Evolutionary conservation across 768 basidiomycete species (phyloP).

Genomic region (Hypholoma sublateritium): DNA sequence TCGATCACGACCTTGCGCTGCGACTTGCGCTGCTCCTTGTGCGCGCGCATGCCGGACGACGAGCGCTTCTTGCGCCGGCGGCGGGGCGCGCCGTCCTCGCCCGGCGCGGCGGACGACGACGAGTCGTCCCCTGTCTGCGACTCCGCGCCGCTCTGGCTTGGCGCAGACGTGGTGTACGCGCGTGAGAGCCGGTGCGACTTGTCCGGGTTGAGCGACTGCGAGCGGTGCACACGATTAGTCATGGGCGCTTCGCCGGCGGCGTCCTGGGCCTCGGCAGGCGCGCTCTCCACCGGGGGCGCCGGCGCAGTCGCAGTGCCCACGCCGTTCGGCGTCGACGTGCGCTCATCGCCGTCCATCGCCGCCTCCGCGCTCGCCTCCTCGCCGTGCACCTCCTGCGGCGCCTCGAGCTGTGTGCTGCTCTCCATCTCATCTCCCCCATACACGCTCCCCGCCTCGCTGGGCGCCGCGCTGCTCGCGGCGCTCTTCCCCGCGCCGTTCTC

Average conservation of each 20-base stretch:
- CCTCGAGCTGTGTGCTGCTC: background rate
- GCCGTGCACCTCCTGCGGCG: slow-evolving; percentile 10
- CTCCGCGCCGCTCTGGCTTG: slow-evolving; percentile 49
- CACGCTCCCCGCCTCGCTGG: slow-evolving; percentile 11
- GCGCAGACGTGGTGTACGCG: slow-evolving; percentile 51
- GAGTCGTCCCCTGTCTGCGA: slow-evolving; percentile 71
- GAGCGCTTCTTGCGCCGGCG: slow-evolving; percentile 25
- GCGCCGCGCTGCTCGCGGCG: slow-evolving; percentile 1
- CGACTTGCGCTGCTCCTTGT: slow-evolving; percentile 53
- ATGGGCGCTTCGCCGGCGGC: slow-evolving; percentile 30
- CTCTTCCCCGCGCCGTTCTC: slow-evolving; percentile 24
- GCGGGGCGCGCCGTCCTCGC: slow-evolving; percentile 2
- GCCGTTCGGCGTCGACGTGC: background rate
- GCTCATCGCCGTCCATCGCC: background rate
- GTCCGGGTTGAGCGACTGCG: slow-evolving; percentile 81
- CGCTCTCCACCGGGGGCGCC: too few species aligned
- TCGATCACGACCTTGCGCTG: slow-evolving; percentile 78
- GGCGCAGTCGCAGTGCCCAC: too few species aligned
- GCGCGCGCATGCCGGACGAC: slow-evolving; percentile 30
- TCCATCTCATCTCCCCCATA: slow-evolving; percentile 9
- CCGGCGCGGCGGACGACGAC: slow-evolving; percentile 49
- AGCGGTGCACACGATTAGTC: slow-evolving; percentile 58
- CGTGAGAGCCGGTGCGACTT: slow-evolving; percentile 59
- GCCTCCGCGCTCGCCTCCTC: slow-evolving; percentile 12
- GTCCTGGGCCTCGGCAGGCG: background rate